Conservation (phyloP, 257 asterid species). For the Salvia miltiorrhiza region DNA sequence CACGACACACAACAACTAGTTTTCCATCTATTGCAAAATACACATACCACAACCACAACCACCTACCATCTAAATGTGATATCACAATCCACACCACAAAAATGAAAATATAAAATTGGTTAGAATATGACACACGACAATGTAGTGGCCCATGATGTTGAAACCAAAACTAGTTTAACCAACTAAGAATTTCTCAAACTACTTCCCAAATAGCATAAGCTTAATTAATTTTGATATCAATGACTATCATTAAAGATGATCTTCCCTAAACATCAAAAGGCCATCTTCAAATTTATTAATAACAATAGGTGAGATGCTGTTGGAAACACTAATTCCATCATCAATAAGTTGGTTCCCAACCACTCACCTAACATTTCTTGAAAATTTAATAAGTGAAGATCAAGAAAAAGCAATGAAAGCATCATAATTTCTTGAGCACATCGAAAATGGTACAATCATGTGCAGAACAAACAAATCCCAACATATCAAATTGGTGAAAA, state of each 20-base stretch:
- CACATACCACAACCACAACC: neutral
- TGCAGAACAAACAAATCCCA: neutral
- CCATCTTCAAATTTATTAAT: neutral
- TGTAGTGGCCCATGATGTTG: neutral
- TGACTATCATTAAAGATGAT: neutral
- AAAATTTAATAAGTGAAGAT: neutral
- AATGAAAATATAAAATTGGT: neutral
- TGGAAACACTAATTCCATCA: neutral
- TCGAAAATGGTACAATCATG: neutral
- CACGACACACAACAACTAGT: neutral
- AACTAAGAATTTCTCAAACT: neutral
- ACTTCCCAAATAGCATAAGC: neutral
- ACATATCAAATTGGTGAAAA: neutral
- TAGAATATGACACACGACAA: neutral
- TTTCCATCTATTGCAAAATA: neutral
- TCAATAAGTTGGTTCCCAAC: conserved; percentile 12
- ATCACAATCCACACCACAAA: neutral
- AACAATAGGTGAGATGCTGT: conserved; percentile 6
- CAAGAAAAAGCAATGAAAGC: neutral
- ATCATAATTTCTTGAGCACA: neutral
- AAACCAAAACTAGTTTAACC: neutral
- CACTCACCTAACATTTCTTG: conserved; percentile 20
- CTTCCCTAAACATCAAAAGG: neutral
- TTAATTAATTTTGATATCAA: neutral
- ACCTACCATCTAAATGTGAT: neutral